These are phyloP conservation scores for Triangularia setosa DNA, from an alignment of 2,329 filamentous ascomycete genomes.

Conservation along the genomic window DNA sequence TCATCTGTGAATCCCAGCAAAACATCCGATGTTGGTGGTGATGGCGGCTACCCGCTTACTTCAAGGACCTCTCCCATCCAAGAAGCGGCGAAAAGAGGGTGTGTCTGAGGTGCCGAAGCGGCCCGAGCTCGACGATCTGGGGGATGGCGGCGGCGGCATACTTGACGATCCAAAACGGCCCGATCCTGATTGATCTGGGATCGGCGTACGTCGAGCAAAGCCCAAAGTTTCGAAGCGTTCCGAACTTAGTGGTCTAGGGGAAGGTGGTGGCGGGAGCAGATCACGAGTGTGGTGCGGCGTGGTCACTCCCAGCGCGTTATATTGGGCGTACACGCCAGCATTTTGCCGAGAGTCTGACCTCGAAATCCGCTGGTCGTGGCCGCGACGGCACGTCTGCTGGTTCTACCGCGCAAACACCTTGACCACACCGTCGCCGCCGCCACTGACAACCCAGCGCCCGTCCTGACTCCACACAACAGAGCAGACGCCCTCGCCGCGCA, in stretches of 20 bases:
- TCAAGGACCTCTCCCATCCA: background rate
- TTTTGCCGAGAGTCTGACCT: background rate
- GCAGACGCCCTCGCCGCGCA: conserved; percentile 95
- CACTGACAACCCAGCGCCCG: conserved; percentile 89
- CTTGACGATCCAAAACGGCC: too few species aligned
- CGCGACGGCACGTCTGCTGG: conserved; percentile 1
- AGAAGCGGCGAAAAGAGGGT: background rate
- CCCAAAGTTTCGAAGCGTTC: too few species aligned
- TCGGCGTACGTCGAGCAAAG: too few species aligned
- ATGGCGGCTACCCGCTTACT: background rate
- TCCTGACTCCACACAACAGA: conserved; percentile 94
- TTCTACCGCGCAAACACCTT: conserved; percentile 73
- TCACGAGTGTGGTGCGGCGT: background rate
- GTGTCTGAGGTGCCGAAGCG: background rate
- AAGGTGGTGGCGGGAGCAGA: background rate
- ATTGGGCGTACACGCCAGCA: background rate
- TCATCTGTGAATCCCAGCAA: conserved; percentile 3
- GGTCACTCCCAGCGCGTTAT: background rate
- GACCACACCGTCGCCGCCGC: conserved; percentile 89
- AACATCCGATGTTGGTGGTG: background rate
- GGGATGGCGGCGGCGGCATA: background rate
- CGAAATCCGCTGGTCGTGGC: background rate
- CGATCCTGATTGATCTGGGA: too few species aligned
- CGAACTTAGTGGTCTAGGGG: background rate
- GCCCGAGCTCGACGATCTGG: background rate